A percentile compares a stretch with the other conserved stretches of the same genome.
These are phyloP conservation scores for Agrocybe pediades DNA, from an alignment of 768 basidiomycete genomes.

Conservation along the genomic window DNA sequence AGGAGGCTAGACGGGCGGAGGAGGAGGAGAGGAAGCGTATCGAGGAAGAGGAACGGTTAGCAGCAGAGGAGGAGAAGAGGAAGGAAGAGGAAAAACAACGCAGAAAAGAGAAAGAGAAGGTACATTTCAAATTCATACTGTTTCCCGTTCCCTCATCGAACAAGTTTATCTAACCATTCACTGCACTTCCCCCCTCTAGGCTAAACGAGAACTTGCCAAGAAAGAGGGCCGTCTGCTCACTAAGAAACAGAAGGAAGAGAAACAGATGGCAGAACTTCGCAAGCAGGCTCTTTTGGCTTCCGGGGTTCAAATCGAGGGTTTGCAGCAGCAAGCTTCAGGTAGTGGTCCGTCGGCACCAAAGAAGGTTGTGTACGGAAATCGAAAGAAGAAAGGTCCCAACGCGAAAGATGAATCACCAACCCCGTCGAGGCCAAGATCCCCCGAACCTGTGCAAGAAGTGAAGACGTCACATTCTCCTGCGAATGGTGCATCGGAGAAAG, in stretches of 20 bases:
- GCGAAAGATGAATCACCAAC: slow-evolving; percentile 56
- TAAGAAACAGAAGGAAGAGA: slow-evolving; percentile 97
- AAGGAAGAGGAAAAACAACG: slow-evolving; percentile 85
- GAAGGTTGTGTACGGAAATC: slow-evolving; percentile 81
- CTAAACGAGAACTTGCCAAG: slow-evolving; percentile 85
- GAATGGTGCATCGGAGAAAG: slow-evolving; percentile 26
- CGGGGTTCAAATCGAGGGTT: slow-evolving; percentile 87
- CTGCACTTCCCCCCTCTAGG: slow-evolving; percentile 44
- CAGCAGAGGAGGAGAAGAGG: slow-evolving; percentile 82
- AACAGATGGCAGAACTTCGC: slow-evolving; percentile 85
- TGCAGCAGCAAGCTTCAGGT: slow-evolving; percentile 64
- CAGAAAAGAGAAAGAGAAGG: slow-evolving; percentile 89
- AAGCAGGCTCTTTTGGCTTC: slow-evolving; percentile 89
- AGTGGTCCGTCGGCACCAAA: slow-evolving; percentile 49
- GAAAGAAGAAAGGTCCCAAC: slow-evolving; percentile 72
- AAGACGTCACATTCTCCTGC: slow-evolving; percentile 26
- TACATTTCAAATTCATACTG: slow-evolving; percentile 31
- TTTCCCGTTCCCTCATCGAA: slow-evolving; percentile 5
- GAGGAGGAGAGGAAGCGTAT: slow-evolving; percentile 82
- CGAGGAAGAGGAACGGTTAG: slow-evolving; percentile 87
- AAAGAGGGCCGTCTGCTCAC: slow-evolving; percentile 94
- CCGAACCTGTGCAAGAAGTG: slow-evolving; percentile 37
- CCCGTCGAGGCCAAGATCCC: slow-evolving; percentile 55
- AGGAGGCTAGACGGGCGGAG: slow-evolving; percentile 83
- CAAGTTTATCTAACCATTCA: slow-evolving; percentile 9